Base-by-base conservation (phyloP, 441 rosid species). In the Pelargonium citronellum region DNA sequence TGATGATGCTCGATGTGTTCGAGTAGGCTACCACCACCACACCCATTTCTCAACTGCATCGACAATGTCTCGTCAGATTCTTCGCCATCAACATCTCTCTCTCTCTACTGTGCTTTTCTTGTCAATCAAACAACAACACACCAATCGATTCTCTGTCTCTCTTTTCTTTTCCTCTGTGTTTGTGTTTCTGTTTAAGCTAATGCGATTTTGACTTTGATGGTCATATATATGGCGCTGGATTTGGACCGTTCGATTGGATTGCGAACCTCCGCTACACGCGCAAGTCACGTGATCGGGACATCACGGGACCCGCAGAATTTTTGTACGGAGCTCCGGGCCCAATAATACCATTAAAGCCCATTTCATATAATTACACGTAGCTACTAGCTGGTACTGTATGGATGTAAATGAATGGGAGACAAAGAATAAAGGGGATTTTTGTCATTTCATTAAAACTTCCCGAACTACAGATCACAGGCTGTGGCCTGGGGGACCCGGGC, bases 21-120 rank as follows among this genome's bases (percentile, higher is more conserved):
- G 37, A 57, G 72, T 22, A 22, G 24, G 24, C 24, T 22, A n/a
- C n/a, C n/a, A 22, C 24, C 24, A 22, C 24, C 24, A 16, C n/a
- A 73, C 68, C 83, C 88, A 85, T 79, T 73, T 53, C 60, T 82
- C 83, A 81, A 71, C 78, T 73, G 57, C 68, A 41, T 41, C 70
- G 61, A 24, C 22, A 66, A 11, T 53, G 20, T 11, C 60, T 19
- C 19, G 8, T 53, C 60, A 19, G 16, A 15, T 7, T 22, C 63
- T 49, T 53, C 60, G n/a, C n/a, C 82, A 78, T 79, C 77, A 66
- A 47, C 73, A 62, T 62, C 73, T 12, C 58, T 51, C 49, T 46
- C 60, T 13, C 7, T 53, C 60, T 62, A 13, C 20, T 15, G 60
- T 53, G 60, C 60, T 53, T 53, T 53, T 53, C 60, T 53, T 53